Percentiles rank a stretch among this genome's conserved stretches.
Conservation (phyloP, 257 asterid genomes). For the Thymus mandschuricus region DNA sequence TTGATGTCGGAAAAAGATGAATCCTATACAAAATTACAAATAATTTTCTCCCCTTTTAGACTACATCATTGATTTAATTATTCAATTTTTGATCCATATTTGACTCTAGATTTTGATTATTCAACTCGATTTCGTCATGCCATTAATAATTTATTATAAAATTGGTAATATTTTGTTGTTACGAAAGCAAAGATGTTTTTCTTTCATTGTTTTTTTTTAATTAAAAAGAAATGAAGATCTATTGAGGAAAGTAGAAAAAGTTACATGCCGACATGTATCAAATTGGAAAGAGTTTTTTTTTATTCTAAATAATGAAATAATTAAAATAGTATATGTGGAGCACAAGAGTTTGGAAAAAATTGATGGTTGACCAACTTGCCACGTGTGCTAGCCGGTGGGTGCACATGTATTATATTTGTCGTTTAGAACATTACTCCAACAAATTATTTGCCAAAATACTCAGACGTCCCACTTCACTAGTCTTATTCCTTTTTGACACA, state of each 20-base stretch:
- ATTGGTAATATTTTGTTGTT: not conserved
- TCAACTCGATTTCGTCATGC: too few species aligned
- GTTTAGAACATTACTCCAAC: too few species aligned
- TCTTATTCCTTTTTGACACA: too few species aligned
- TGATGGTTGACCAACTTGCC: conserved; percentile 11
- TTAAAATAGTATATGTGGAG: not conserved
- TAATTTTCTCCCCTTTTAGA: too few species aligned
- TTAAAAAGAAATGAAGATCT: not conserved
- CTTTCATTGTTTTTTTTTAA: not conserved
- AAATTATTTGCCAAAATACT: too few species aligned
- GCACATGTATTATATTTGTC: not conserved
- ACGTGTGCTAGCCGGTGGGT: not conserved
- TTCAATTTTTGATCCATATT: too few species aligned
- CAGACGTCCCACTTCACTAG: too few species aligned
- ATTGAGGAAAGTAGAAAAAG: not conserved
- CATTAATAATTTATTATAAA: too few species aligned
- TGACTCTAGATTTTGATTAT: too few species aligned
- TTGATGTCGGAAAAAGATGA: too few species aligned
- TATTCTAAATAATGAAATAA: not conserved
- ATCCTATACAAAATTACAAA: too few species aligned
- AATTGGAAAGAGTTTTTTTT: not conserved
- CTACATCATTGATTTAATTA: too few species aligned
- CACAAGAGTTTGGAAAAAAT: not conserved
- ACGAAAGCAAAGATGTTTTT: not conserved
- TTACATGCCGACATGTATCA: not conserved